phyloP scores from a whole-genome alignment of 495 filamentous ascomycete genomes.

The Xylaria bambusicola region DNA sequence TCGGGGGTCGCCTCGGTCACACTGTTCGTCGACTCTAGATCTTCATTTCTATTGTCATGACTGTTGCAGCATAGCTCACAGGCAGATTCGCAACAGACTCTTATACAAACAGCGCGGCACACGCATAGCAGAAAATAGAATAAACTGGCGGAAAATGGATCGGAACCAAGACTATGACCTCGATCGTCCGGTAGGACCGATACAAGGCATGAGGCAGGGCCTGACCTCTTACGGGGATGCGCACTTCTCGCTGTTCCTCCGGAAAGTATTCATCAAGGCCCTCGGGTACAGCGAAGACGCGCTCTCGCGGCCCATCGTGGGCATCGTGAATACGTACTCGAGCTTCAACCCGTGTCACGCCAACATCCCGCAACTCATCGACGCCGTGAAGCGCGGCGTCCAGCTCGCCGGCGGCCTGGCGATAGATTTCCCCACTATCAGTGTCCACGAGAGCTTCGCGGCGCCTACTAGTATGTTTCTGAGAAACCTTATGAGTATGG shows the following conservation, averaged over 20 bases:
- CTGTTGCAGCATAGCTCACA: neutral
- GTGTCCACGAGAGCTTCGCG: conserved; percentile 63
- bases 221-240: conserved; percentile 69
- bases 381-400: conserved; percentile 64
- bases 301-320: conserved; percentile 64
- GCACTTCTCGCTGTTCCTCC: conserved; percentile 69
- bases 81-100: too few relatives aligned
- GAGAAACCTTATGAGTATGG: conserved; percentile 71
- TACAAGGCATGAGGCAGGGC: conserved; percentile 57
- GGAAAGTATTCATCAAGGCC: conserved; percentile 72
- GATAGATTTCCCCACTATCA: conserved; percentile 69
- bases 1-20: too few relatives aligned
- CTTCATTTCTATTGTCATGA: neutral
- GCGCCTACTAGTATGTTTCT: conserved; percentile 69
- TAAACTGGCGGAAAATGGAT: conserved; percentile 3
- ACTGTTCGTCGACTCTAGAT: neutral
- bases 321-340: conserved; percentile 67
- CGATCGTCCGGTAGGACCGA: conserved; percentile 44
- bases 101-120: too few relatives aligned
- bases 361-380: conserved; percentile 67
- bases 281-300: conserved; percentile 68
- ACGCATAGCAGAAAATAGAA: too few relatives aligned
- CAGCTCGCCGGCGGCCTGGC: conserved; percentile 62
- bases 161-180: conserved; percentile 55
- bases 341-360: conserved; percentile 70